These are phyloP conservation scores for Magnaporthiopsis incrustans DNA, from an alignment of 2,329 filamentous ascomycete genomes.

Conservation along the genomic window DNA sequence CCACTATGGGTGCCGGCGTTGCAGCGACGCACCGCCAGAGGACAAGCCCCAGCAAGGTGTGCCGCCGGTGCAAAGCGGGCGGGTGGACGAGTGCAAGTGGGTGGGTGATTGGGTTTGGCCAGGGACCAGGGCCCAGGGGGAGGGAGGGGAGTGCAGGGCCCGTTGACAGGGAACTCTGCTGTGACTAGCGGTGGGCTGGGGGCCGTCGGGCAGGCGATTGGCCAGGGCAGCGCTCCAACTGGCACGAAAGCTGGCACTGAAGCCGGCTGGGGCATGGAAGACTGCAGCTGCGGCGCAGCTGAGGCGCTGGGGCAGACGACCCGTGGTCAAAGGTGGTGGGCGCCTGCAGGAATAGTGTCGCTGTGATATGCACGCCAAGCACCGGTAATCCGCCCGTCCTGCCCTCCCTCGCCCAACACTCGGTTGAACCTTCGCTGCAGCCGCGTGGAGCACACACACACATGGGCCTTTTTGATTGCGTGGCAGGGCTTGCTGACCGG, in stretches of 20 bases:
- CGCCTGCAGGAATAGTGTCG: slow-evolving; percentile 5
- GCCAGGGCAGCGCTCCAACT: neutral
- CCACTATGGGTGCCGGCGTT: neutral
- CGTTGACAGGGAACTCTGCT: slow-evolving; percentile 6
- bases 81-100: neutral
- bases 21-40: neutral
- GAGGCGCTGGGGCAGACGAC: neutral
- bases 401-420: neutral
- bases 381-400: slow-evolving; percentile 1
- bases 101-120: slow-evolving; percentile 1
- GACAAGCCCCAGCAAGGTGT: neutral
- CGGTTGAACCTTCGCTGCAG: neutral
- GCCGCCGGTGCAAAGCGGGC: slow-evolving; percentile 1
- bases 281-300: slow-evolving; percentile 5
- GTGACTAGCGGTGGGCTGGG: slow-evolving; percentile 5
- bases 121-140: neutral
- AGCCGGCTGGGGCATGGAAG: neutral
- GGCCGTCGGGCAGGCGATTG: neutral
- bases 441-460: neutral
- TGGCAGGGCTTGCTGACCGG: slow-evolving; percentile 3
- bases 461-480: neutral
- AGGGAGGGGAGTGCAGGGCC: neutral
- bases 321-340: neutral
- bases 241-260: neutral
- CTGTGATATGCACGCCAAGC: slow-evolving; percentile 2